phyloP scores from a whole-genome alignment of 129 eudicot genomes.

The Rutidosis leptorrhynchoides region DNA sequence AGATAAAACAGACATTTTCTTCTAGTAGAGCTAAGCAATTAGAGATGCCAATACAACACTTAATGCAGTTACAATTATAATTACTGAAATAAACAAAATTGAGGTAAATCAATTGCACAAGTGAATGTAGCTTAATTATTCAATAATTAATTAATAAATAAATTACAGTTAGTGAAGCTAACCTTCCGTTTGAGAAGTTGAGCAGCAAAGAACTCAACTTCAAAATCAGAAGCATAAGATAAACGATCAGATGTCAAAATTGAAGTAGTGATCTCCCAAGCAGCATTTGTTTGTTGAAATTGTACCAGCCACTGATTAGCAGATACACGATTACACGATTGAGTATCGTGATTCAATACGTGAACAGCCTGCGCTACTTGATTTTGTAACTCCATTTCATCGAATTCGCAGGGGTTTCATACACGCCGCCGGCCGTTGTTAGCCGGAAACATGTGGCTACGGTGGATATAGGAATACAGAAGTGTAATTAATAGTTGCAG shows the following conservation, averaged over 20 bases:
- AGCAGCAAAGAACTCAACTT: conserved; percentile 90
- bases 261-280: conserved; percentile 89
- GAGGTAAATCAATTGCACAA: background rate
- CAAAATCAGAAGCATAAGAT: conserved; percentile 44
- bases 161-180: background rate
- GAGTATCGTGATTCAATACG: conserved; percentile 76
- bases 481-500: background rate
- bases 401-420: background rate
- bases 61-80: background rate
- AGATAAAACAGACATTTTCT: background rate
- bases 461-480: background rate
- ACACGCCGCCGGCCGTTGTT: conserved; percentile 7
- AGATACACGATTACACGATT: conserved; percentile 91
- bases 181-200: conserved; percentile 96
- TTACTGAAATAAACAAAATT: background rate
- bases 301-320: conserved; percentile 98
- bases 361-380: conserved; percentile 85
- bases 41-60: background rate
- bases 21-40: background rate
- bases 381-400: conserved; percentile 58
- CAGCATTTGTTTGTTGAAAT: conserved; percentile 81
- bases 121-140: background rate
- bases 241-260: conserved; percentile 55
- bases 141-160: background rate
- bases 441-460: background rate